Conservation (phyloP, 495 filamentous ascomycete species). For the Talaromyces trachyspermus region DNA sequence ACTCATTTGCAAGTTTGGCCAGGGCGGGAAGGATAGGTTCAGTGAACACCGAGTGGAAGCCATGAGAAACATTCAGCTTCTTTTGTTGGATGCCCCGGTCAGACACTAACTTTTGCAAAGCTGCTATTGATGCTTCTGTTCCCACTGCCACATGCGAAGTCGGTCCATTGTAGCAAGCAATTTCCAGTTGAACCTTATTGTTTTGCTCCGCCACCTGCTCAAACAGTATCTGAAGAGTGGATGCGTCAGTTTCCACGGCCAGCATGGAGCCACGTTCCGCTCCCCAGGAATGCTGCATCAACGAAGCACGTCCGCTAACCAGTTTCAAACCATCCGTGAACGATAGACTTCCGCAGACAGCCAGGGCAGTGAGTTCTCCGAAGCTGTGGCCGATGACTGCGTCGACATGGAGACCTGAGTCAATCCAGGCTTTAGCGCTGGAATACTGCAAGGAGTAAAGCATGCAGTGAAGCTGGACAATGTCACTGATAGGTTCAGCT, state of each 20-base stretch:
- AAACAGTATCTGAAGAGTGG: too few relatives aligned
- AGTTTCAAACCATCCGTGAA: conserved; percentile 33
- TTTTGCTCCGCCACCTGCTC: conserved; percentile 12
- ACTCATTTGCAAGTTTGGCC: conserved; percentile 13
- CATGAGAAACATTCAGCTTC: conserved; percentile 37
- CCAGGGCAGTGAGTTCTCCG: conserved; percentile 45
- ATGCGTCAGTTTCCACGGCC: conserved; percentile 29
- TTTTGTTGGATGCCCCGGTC: conserved; percentile 9
- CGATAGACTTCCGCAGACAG: conserved; percentile 26
- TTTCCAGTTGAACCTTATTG: conserved; percentile 12
- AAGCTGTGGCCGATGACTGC: conserved; percentile 46
- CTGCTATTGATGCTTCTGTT: conserved; percentile 21
- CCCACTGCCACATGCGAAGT: conserved; percentile 29
- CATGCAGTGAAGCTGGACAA: conserved; percentile 32
- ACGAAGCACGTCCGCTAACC: conserved; percentile 27
- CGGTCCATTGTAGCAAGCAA: conserved; percentile 43
- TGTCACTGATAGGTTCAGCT: conserved; percentile 21
- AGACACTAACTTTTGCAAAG: conserved; percentile 10
- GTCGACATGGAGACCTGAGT: conserved; percentile 31
- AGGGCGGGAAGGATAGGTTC: conserved; percentile 29
- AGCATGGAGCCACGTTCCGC: conserved; percentile 40
- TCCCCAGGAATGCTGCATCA: conserved; percentile 33
- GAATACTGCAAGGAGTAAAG: conserved; percentile 46
- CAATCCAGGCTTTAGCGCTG: conserved; percentile 42
- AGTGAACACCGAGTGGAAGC: conserved; percentile 39